phyloP scores from a whole-genome alignment of 345 rosid species.

The Theobroma cacao region DNA sequence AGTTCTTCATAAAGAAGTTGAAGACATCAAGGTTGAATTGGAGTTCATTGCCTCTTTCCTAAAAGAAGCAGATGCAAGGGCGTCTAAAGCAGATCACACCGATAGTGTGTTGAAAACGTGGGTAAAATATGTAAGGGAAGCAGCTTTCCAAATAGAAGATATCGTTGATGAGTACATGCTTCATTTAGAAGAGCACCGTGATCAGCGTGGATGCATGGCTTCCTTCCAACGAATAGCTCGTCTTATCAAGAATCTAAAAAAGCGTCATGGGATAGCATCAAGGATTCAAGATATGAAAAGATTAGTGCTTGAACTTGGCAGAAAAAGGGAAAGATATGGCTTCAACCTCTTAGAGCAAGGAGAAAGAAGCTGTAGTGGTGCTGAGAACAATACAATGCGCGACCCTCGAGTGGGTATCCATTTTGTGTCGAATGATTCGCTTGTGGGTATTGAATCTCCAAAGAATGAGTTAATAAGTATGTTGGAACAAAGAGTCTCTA shows the following conservation, averaged over 20 bases:
- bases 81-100: not conserved
- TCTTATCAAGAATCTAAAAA: too few species aligned
- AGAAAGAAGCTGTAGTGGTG: not conserved
- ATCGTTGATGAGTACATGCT: too few species aligned
- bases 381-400: not conserved
- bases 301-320: not conserved
- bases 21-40: not conserved
- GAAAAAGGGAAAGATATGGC: not conserved
- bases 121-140: not conserved
- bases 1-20: not conserved
- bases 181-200: too few species aligned
- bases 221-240: too few species aligned
- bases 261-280: too few species aligned
- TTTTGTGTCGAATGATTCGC: not conserved
- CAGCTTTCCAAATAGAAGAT: not conserved
- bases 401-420: not conserved
- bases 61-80: slow-evolving; percentile 6
- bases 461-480: not conserved
- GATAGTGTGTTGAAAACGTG: not conserved
- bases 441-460: not conserved
- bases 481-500: not conserved
- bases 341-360: not conserved
- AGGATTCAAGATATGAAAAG: too few species aligned
- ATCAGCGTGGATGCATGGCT: too few species aligned
- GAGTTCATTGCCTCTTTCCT: not conserved